Base-by-base conservation (phyloP, 2,329 filamentous ascomycete species). In the Colletotrichum camelliae region DNA sequence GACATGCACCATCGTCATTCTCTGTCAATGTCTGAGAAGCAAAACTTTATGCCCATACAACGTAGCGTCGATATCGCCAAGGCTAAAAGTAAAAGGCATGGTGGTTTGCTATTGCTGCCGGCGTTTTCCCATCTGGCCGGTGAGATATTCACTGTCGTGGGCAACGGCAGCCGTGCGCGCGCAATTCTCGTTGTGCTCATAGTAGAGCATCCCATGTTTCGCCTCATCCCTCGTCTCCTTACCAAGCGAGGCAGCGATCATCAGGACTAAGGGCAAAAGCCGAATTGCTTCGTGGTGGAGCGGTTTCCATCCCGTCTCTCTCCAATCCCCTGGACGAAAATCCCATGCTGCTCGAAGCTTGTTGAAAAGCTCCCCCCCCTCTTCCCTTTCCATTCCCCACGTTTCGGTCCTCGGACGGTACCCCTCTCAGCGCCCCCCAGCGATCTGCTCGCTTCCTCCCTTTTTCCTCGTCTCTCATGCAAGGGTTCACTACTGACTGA, bases 341-440 rank as follows among this genome's bases (percentile, higher is more conserved):
- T 69, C 67, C 35, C 67, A 69, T 69, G 35, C n/a, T 61, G 52
- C 33, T 57, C 37, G 67, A 70, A 70, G 66, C 71, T 57, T 70
- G 31, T 35, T 65, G 12, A 27, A 58, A 12, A 4, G 31, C 48
- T 57, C 10, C 21, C 37, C 43, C 35, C 18, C 71, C 7, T n/a
- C 29, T 68, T 43, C 39, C 71, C 24, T 64, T 64, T 16, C 66
- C 71, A 70, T 73, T 73, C 71, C 66, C 66, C 58, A 70, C 43
- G 66, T 70, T 58, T 58, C 21, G 29, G 43, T 52, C 43, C 43
- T 52, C 43, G 43, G 65, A 24, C 21, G 27, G 58, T 33, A 21
- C 18, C 58, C 58, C 58, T 31, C 31, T 27, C 21, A 58, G 35
- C 33, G n/a, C 43, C n/a, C 43, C 66, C 33, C 55, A 39, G 35